A percentile compares a stretch with the other conserved stretches of the same genome.
Conservation (phyloP, 2,329 filamentous ascomycete species). For the Cercospora nicotianae region DNA sequence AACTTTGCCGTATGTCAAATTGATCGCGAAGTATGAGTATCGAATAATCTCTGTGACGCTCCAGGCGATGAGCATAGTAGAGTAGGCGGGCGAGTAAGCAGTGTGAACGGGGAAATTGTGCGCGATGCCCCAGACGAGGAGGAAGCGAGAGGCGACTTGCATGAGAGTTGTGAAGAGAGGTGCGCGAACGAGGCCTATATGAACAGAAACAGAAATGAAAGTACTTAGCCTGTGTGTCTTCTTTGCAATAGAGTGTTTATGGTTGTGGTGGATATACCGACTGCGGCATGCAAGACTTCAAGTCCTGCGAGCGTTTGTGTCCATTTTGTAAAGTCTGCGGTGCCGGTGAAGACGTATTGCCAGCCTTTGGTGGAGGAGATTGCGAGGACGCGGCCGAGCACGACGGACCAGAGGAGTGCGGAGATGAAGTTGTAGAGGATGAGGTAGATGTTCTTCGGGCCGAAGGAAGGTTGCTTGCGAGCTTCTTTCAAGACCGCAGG, state of each 20-base stretch:
- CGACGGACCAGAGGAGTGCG: constrained; percentile 72
- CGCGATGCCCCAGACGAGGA: constrained; percentile 86
- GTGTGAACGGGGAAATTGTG: constrained; percentile 69
- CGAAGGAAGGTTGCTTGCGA: constrained; percentile 33
- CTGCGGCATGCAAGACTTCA: constrained; percentile 77
- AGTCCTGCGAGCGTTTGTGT: constrained; percentile 81
- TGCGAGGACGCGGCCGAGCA: constrained; percentile 68
- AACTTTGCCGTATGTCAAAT: constrained; percentile 57
- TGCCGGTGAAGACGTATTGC: constrained; percentile 59
- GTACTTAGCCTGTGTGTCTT: constrained; percentile 18
- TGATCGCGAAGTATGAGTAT: constrained; percentile 86
- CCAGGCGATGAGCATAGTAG: constrained; percentile 83
- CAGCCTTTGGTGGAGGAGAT: constrained; percentile 49
- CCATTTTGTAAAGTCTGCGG: constrained; percentile 69
- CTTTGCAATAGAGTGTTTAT: neutral
- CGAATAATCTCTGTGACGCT: constrained; percentile 87
- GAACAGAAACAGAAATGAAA: neutral
- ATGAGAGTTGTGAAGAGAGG: constrained; percentile 82
- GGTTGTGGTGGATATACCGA: constrained; percentile 57
- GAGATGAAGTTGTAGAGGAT: constrained; percentile 81
- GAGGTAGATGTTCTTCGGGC: constrained; percentile 59
- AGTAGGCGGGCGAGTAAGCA: constrained; percentile 60
- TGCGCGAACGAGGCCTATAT: constrained; percentile 75
- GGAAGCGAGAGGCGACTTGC: constrained; percentile 83
- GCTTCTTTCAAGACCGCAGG: neutral